A percentile compares a stretch with the other conserved stretches of the same genome.
phyloP scores from a whole-genome alignment of 2,329 filamentous ascomycete genomes.

The Mariannaea sp. region DNA sequence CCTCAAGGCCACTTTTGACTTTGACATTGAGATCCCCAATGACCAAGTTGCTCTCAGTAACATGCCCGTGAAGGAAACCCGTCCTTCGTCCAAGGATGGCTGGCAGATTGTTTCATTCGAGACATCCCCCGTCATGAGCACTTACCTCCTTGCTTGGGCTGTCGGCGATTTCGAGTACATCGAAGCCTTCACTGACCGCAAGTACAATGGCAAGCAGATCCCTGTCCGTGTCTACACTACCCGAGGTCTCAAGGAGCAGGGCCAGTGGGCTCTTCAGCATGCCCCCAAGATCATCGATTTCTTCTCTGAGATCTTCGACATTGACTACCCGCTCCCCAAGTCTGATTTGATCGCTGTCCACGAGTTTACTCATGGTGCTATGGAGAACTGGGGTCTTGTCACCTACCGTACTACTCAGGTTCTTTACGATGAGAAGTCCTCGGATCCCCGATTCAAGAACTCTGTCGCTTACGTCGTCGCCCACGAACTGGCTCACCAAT shows the following conservation, averaged over 20 bases:
- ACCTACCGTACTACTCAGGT: slow-evolving; percentile 96
- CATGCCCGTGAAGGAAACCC: slow-evolving; percentile 83
- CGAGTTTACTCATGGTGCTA: slow-evolving; percentile 86
- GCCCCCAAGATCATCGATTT: slow-evolving; percentile 94
- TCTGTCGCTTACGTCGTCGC: slow-evolving; percentile 95
- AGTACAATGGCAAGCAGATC: slow-evolving; percentile 88
- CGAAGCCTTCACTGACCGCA: slow-evolving; percentile 85
- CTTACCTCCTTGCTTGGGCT: slow-evolving; percentile 89
- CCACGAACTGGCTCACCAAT: slow-evolving; percentile 96
- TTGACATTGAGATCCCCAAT: slow-evolving; percentile 87
- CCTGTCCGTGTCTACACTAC: slow-evolving; percentile 97
- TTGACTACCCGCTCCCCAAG: slow-evolving; percentile 93
- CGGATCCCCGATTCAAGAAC: slow-evolving; percentile 89
- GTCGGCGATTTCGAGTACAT: slow-evolving; percentile 97
- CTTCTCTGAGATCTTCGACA: slow-evolving; percentile 92
- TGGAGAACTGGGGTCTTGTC: slow-evolving; percentile 97
- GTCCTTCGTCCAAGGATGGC: slow-evolving; percentile 62
- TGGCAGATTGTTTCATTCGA: slow-evolving; percentile 80
- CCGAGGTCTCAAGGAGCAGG: slow-evolving; percentile 90
- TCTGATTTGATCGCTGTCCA: slow-evolving; percentile 89
- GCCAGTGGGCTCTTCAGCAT: slow-evolving; percentile 85
- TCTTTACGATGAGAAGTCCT: slow-evolving; percentile 92
- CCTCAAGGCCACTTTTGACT: slow-evolving; percentile 93
- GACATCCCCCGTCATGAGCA: slow-evolving; percentile 87
- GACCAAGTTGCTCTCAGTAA: slow-evolving; percentile 91